A percentile compares a stretch with the other conserved stretches of the same genome.
Conservation (phyloP, 2,329 filamentous ascomycete species). For the Phialophora macrospora region DNA sequence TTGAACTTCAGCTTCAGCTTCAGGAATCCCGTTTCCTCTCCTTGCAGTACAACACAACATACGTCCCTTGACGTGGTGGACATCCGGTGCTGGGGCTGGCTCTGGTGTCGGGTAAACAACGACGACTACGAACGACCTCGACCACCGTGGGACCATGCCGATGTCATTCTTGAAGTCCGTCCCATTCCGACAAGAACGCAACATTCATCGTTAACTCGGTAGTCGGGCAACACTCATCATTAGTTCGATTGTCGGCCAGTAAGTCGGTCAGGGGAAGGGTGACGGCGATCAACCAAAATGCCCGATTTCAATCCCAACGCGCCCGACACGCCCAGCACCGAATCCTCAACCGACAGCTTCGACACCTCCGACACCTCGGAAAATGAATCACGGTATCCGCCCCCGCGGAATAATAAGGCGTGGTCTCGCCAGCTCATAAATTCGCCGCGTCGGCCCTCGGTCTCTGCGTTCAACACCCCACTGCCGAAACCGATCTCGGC, state of each 20-base stretch:
- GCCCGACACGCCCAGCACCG: not conserved
- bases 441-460: not conserved
- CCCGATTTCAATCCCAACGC: not conserved
- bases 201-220: not conserved
- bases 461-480: not conserved
- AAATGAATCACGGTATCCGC: not conserved
- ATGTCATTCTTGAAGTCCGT: not conserved
- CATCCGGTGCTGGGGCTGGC: no score
- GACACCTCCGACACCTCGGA: slow-evolving; percentile 7
- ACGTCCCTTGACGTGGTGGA: no score
- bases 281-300: not conserved
- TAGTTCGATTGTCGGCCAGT: not conserved
- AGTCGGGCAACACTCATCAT: not conserved
- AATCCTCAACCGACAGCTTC: slow-evolving; percentile 3
- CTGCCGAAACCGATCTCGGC: slow-evolving; percentile 25
- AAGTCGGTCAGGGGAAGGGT: not conserved
- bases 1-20: not conserved
- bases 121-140: no score
- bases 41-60: no score
- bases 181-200: not conserved
- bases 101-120: no score
- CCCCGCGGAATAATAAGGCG: not conserved
- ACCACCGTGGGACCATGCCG: not conserved
- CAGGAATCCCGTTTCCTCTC: no score
- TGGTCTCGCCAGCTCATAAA: slow-evolving; percentile 21